A percentile compares a stretch with the other conserved stretches of the same genome.
Conservation (phyloP, 345 rosid species). For the Arabidopsis thaliana region TAIR10.1 NC_003070.9:10129501-10130000, state of each 20-base stretch:
- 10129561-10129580: conserved; percentile 72
- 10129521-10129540: conserved; percentile 58
- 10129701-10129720: neutral
- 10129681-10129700: neutral
- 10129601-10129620: conserved; percentile 78
- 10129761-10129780: conserved; percentile 79
- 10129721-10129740: conserved; percentile 71
- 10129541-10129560: conserved; percentile 65
- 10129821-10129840: neutral
- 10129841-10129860: neutral
- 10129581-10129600: conserved; percentile 84
- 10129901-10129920: conserved; percentile 87
- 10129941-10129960: conserved; percentile 87
- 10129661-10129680: neutral
- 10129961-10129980: conserved; percentile 86
- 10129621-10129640: neutral
- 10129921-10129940: conserved; percentile 92
- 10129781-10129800: conserved; percentile 82
- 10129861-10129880: conserved; percentile 38
- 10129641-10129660: neutral
- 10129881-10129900: conserved; percentile 73
- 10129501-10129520: conserved; percentile 59
- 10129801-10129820: conserved; percentile 41
- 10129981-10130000: conserved; percentile 83
- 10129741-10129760: conserved; percentile 93